Evolutionary conservation across 768 basidiomycete species (phyloP).

Genomic region (Termitomyces heimii): DNA sequence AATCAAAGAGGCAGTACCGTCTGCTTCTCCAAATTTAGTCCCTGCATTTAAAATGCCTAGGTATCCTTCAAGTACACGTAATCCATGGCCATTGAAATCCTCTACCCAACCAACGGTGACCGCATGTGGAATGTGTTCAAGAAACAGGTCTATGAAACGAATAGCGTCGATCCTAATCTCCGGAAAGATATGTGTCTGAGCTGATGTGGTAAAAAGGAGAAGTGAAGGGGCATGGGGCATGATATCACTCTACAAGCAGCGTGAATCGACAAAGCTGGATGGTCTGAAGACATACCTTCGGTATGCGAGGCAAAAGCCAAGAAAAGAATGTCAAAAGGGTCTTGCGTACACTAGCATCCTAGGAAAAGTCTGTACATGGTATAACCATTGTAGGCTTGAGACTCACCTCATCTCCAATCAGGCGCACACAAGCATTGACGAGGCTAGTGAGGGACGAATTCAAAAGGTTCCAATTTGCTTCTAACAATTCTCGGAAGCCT

Average conservation of each 20-base stretch:
- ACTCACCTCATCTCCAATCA: constrained; percentile 79
- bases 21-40: constrained; percentile 50
- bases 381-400: constrained; percentile 1
- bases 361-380: constrained; percentile 8
- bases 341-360: constrained; percentile 83
- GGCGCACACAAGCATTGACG: constrained; percentile 54
- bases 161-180: constrained; percentile 91
- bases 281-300: constrained; percentile 26
- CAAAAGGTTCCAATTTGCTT: constrained; percentile 51
- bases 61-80: constrained; percentile 71
- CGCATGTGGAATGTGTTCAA: constrained; percentile 61
- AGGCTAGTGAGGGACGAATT: constrained; percentile 46
- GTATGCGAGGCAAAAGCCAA: constrained; percentile 67
- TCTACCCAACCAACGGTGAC: constrained; percentile 68
- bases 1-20: constrained; percentile 31
- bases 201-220: constrained; percentile 83
- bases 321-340: constrained; percentile 57
- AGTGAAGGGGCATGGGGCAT: constrained; percentile 70
- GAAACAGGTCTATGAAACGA: constrained; percentile 68
- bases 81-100: constrained; percentile 44
- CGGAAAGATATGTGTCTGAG: constrained; percentile 92
- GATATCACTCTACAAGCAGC: constrained; percentile 50
- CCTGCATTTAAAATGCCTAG: constrained; percentile 72
- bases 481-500: constrained; percentile 69
- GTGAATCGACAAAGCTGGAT: neutral